phyloP scores from a whole-genome alignment of 2,329 filamentous ascomycete genomes.

The Trichoderma sp. region DNA sequence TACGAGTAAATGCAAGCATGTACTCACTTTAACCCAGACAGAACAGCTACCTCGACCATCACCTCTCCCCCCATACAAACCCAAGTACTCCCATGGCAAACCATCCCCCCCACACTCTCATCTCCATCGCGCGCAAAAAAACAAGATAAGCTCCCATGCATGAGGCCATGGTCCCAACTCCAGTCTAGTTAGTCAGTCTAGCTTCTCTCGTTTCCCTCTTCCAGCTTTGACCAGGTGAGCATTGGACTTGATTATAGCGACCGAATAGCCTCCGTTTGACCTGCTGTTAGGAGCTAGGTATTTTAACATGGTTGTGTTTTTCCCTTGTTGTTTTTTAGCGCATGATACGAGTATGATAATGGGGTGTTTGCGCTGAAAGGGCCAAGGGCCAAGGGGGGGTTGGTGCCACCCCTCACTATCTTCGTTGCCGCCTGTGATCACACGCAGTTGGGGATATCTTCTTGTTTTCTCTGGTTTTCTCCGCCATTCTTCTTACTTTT shows the following conservation, averaged over 20 bases:
- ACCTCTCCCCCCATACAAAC: background rate
- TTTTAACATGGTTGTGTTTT: background rate
- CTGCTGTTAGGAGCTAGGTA: background rate
- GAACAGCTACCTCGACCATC: background rate
- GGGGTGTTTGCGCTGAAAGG: background rate
- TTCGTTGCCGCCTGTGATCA: background rate
- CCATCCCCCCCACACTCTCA: background rate
- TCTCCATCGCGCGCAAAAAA: background rate
- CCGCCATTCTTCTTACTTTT: background rate
- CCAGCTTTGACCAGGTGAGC: background rate
- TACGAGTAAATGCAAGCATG: background rate
- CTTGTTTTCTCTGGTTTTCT: background rate
- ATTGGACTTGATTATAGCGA: background rate
- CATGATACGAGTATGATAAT: slow-evolving; percentile 15
- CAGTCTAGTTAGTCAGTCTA: background rate
- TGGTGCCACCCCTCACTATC: slow-evolving; percentile 13
- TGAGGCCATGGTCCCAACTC: background rate
- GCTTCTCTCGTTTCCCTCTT: background rate
- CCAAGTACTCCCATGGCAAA: background rate
- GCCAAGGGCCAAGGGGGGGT: background rate
- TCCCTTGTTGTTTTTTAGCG: background rate
- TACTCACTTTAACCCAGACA: background rate
- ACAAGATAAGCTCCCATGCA: slow-evolving; percentile 18
- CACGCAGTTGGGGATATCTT: background rate
- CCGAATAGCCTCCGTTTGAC: background rate